phyloP scores from a whole-genome alignment of 345 rosid genomes.

The Eucalyptus coolabah region DNA sequence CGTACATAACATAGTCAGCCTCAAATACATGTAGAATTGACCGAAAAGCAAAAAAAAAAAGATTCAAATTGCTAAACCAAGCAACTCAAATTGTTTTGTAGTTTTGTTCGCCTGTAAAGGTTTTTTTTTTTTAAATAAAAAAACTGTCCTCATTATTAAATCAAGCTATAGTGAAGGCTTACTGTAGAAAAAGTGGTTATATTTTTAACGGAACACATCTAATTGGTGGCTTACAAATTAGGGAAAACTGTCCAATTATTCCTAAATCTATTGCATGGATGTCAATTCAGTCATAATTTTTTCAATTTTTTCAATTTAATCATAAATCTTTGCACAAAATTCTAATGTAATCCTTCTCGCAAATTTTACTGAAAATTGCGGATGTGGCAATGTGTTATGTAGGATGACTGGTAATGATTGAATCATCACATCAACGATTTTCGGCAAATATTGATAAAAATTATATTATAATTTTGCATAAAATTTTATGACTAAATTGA shows the following conservation, averaged over 20 bases:
- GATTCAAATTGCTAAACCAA: background rate
- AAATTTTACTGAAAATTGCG: background rate
- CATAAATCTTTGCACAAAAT: too few relatives aligned
- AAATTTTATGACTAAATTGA: too few relatives aligned
- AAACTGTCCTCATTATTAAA: background rate
- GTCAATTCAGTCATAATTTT: accelerated
- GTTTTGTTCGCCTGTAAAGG: background rate
- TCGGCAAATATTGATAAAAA: too few relatives aligned
- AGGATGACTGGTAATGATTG: background rate
- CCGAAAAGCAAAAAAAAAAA: background rate
- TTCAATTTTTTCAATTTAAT: too few relatives aligned
- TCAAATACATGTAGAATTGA: background rate
- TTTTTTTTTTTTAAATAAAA: too few relatives aligned
- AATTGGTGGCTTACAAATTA: background rate
- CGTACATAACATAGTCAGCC: background rate
- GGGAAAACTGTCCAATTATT: too few relatives aligned
- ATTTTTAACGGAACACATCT: background rate
- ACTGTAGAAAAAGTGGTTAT: background rate
- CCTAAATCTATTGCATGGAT: too few relatives aligned
- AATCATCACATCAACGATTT: background rate
- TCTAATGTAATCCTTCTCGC: accelerated
- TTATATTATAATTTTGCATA: too few relatives aligned
- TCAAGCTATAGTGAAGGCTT: background rate
- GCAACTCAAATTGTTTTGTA: background rate
- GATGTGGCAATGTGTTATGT: background rate